Base-by-base conservation (phyloP, 1,139 yeast genomes). In the Saccharomyces hybrid region DNA sequence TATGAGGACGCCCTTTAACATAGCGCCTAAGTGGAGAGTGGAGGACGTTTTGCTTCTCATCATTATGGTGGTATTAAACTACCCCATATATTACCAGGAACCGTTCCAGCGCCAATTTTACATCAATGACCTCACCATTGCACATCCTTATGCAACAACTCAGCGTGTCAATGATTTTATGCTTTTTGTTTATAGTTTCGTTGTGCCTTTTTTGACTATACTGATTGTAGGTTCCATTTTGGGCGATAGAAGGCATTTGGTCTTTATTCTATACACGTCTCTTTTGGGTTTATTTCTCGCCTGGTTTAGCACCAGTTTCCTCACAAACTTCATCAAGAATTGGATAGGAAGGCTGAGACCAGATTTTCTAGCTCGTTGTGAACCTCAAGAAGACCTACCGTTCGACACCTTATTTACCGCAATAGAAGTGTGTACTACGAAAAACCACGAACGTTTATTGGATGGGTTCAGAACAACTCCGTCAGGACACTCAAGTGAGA, bases 401-500 rank as follows among this genome's bases (percentile, higher is more conserved):
- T 58, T 56, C 6, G 73, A 80, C 59, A 71, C 74, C 0, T 63
- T 80, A 60, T 84, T 81, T 8, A 66, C 63, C 51, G 85, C 86
- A 4, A 75, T 73, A 50, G 86, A 82, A 59, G 85, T 83, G 1
- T 86, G 93, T 63, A 82, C 90, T 0, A 76, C 83, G 44, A 75
- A 67, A 53, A 76, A 74, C 53, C 70, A 68, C 56, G 64, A 56
- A 44, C 69, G 66, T 13, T 71, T 86, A 47, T 68, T 74, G 58
- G 95, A 87, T 62, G 95, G 95, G 0, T 84, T 82, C 64, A 78
- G 89, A 65, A 82, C 89, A 1, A 86, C 91, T 13, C 95, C 95
- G 0, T 83, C 89, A 3, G 93, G 93, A 1, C 91, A 85, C 61
- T 81, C 88, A 3, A 81, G 85, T 58, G 73, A 81, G 57, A 78